Base-by-base conservation (phyloP, 78 protist species). In the Creolimax fragrantissima region DNA sequence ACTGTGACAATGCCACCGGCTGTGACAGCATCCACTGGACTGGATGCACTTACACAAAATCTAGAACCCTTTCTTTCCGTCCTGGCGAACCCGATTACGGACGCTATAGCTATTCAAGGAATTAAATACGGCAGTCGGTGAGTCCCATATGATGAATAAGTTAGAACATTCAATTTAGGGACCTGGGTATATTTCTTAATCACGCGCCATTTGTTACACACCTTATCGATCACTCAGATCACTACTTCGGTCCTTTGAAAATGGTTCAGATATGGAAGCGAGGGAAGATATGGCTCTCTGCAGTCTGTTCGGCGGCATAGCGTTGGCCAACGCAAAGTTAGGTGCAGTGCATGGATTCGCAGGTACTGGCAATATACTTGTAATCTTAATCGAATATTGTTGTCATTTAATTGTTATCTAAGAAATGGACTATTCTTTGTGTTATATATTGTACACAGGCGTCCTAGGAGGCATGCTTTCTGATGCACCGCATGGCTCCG, bases 291-390 rank as follows among this genome's bases (percentile, higher is more conserved):
- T 93, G 94, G 17, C 44, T 39, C 6, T 93, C 24, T 88, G 74
- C 81, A 32, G 86, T 17, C 45, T 92, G 4, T 6, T 93, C 3
- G 94, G 89, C 6, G 94, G 94, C 47, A 5, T 93, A 43, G 93
- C 93, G 3, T 84, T 93, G 35, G 94, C 94, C 92, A 93, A 90
- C 43, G 92, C 94, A 2, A 92, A 92, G 44, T 44, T 93, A 4
- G 94, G 92, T 17, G 94, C 94, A 24, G 94, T 93, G 42, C 94
- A 93, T 35, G 94, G 92, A 66, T 91, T 93, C 3, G 94, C 94
- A 2, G 93, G 92, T 35, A 92, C 92, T 7, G 74, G 37, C n/a
- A n/a, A n/a, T n/a, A n/a, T n/a, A n/a, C n/a, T n/a, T n/a, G n/a
- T n/a, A n/a, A n/a, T n/a, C n/a, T n/a, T n/a, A n/a, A n/a, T n/a